Evolutionary conservation across 805 yeast species (phyloP).

Genomic region (Candida caryicola): DNA sequence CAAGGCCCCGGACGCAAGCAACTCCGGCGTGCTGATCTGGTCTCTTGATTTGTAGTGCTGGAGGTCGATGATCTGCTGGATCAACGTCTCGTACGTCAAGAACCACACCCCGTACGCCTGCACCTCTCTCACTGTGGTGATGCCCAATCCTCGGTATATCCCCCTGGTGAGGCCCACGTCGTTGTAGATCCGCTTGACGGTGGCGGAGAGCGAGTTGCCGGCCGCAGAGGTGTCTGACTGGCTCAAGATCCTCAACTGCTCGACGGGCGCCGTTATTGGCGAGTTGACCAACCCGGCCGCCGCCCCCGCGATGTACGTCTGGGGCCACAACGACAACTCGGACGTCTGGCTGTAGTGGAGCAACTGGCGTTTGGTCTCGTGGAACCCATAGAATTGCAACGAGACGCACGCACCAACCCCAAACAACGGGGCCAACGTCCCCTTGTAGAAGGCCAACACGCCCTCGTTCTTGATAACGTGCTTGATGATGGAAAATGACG

Average conservation of each 20-base stretch:
- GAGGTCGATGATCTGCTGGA: conserved; percentile 34
- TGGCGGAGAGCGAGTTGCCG: conserved; percentile 24
- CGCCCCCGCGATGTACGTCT: conserved; percentile 62
- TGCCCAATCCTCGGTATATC: conserved; percentile 51
- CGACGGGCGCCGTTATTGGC: conserved; percentile 62
- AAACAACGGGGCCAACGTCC: conserved; percentile 43
- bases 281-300: conserved; percentile 65
- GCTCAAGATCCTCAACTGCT: conserved; percentile 60
- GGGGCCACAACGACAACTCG: conserved; percentile 49
- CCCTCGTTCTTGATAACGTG: conserved; percentile 43
- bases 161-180: conserved; percentile 47
- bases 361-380: conserved; percentile 62
- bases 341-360: conserved; percentile 24
- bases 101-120: conserved; percentile 80
- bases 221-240: conserved; percentile 44
- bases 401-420: conserved; percentile 65
- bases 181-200: conserved; percentile 41
- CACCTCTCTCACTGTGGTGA: conserved; percentile 57
- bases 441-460: conserved; percentile 42
- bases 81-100: conserved; percentile 57
- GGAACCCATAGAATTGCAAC: conserved; percentile 68
- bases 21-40: conserved; percentile 53
- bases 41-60: conserved; percentile 40
- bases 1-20: conserved; percentile 55
- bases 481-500: conserved; percentile 32